These are phyloP conservation scores for Vigna radiata DNA, from an alignment of 306 rosid species.

Conservation along the genomic window DNA sequence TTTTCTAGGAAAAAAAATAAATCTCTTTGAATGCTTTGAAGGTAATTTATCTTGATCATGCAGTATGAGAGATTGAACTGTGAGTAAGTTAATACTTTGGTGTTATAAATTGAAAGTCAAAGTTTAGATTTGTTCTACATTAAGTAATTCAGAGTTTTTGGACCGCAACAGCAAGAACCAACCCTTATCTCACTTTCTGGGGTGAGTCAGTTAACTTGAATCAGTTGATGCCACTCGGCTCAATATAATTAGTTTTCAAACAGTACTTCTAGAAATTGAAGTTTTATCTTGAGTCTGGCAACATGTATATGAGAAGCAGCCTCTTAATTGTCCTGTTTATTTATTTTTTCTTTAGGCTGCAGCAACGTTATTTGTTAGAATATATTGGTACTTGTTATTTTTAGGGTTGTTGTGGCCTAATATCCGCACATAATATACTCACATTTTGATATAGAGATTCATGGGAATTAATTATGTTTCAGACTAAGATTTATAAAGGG, in stretches of 20 bases:
- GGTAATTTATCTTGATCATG: constrained; percentile 13
- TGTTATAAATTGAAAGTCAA: not conserved
- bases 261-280: not conserved
- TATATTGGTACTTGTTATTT: constrained; percentile 26
- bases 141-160: constrained; percentile 12
- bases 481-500: constrained; percentile 41
- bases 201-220: not conserved
- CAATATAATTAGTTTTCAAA: not conserved
- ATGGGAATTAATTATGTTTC: constrained; percentile 45
- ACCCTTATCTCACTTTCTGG: not conserved
- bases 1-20: not conserved
- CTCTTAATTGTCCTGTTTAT: not conserved
- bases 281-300: not conserved
- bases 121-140: constrained; percentile 15
- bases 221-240: not conserved
- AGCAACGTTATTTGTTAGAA: constrained; percentile 18
- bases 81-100: constrained; percentile 1
- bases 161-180: not conserved
- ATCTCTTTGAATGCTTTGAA: not conserved
- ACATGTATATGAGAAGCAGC: not conserved
- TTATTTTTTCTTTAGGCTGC: not conserved
- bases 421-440: constrained; percentile 22
- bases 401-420: constrained; percentile 21
- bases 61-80: not conserved
- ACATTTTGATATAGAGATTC: constrained; percentile 49